These are phyloP conservation scores for Neurospora sp. DNA, from an alignment of 495 filamentous ascomycete genomes.

Conservation along the genomic window DNA sequence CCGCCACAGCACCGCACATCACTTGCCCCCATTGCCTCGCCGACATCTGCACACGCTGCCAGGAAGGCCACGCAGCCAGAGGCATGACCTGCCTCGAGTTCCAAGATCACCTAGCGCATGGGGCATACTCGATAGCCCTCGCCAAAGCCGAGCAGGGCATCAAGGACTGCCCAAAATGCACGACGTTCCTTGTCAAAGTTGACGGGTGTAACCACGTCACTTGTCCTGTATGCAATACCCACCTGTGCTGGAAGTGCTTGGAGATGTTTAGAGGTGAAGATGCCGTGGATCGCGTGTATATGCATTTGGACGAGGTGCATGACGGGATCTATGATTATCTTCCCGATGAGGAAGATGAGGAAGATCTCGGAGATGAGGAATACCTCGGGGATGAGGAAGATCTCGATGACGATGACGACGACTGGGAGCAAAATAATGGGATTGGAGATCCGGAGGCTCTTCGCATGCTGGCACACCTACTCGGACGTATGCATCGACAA, in stretches of 20 bases:
- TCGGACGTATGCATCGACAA: not conserved
- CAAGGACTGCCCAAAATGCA: not conserved
- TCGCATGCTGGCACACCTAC: not conserved
- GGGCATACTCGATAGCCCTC: not conserved
- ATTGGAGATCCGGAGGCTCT: not conserved
- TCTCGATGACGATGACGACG: not conserved
- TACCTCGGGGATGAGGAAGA: not conserved
- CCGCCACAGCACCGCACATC: not conserved
- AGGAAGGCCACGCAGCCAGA: not conserved
- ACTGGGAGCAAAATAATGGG: not conserved
- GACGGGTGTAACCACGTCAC: not conserved
- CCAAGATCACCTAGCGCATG: not conserved
- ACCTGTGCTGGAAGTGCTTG: not conserved
- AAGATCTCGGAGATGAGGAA: not conserved
- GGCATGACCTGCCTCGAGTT: not conserved
- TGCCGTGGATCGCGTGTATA: not conserved
- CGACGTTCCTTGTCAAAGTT: not conserved
- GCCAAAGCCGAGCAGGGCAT: not conserved
- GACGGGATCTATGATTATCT: not conserved
- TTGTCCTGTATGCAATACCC: not conserved
- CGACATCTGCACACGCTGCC: not conserved
- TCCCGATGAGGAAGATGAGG: not conserved
- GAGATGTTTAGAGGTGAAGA: not conserved
- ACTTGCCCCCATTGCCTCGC: not conserved
- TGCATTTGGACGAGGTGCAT: not conserved